phyloP scores from a whole-genome alignment of 768 basidiomycete genomes.

The Dentipellis fragilis region DNA sequence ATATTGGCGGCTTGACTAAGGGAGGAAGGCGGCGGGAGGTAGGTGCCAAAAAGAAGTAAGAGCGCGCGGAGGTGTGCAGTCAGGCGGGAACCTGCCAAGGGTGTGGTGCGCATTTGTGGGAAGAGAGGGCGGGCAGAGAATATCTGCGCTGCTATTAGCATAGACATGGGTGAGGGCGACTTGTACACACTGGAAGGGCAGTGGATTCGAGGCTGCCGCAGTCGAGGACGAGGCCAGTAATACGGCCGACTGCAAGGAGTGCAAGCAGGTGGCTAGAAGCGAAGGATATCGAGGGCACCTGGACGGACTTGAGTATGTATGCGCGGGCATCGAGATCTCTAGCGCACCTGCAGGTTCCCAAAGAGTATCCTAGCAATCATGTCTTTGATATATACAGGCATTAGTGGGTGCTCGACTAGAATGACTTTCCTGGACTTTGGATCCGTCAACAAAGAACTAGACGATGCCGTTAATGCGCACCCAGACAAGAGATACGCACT shows the following conservation, averaged over 20 bases:
- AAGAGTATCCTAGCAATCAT: slow-evolving; percentile 80
- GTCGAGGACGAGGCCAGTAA: slow-evolving; percentile 91
- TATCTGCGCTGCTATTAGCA: slow-evolving; percentile 43
- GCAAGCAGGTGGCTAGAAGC: slow-evolving; percentile 81
- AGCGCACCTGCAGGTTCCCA: slow-evolving; percentile 72
- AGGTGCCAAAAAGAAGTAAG: slow-evolving; percentile 73
- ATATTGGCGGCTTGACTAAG: slow-evolving; percentile 55
- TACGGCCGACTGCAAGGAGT: slow-evolving; percentile 75
- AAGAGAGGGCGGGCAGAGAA: slow-evolving; percentile 84
- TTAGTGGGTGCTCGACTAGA: slow-evolving; percentile 78
- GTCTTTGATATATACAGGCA: slow-evolving; percentile 84
- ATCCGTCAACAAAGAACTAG: slow-evolving; percentile 84
- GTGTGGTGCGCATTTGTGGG: slow-evolving; percentile 73
- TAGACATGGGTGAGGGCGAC: background rate
- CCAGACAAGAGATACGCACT: background rate
- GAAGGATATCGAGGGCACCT: slow-evolving; percentile 95
- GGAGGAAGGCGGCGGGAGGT: slow-evolving; percentile 71
- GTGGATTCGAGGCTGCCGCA: slow-evolving; percentile 88
- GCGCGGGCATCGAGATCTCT: background rate
- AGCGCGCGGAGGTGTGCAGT: slow-evolving; percentile 74
- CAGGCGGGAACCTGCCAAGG: slow-evolving; percentile 76
- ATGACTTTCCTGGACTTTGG: slow-evolving; percentile 94
- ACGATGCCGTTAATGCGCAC: slow-evolving; percentile 12
- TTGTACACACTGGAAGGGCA: slow-evolving; percentile 63
- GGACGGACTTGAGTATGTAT: background rate